These are phyloP conservation scores for Ochetophila trinervis DNA, from an alignment of 306 rosid genomes.

Conservation along the genomic window DNA sequence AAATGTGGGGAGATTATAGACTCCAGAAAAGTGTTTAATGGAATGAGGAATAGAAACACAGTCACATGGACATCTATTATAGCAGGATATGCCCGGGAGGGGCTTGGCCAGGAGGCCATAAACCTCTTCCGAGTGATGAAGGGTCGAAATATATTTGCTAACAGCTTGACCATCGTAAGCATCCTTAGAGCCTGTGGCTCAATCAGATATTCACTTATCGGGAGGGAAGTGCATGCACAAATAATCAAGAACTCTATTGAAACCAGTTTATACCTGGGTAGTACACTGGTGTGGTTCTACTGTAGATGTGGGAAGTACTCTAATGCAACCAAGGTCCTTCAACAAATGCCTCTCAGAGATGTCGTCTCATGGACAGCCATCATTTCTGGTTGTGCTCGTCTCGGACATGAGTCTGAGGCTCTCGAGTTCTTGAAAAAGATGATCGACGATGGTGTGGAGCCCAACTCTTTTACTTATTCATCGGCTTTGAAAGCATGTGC, in stretches of 20 bases:
- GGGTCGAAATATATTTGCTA: constrained; percentile 48
- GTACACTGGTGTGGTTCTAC: constrained; percentile 90
- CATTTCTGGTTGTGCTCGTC: constrained; percentile 70
- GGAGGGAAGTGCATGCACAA: constrained; percentile 85
- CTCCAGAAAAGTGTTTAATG: constrained; percentile 61
- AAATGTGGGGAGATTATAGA: constrained; percentile 67
- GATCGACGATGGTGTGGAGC: constrained; percentile 78
- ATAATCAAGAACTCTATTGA: constrained; percentile 43
- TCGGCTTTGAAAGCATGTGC: constrained; percentile 89
- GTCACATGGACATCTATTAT: constrained; percentile 95
- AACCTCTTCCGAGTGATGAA: constrained; percentile 62
- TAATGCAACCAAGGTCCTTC: constrained; percentile 62
- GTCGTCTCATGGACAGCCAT: constrained; percentile 96
- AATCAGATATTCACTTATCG: constrained; percentile 42
- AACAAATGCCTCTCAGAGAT: constrained; percentile 68
- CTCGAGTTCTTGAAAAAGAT: constrained; percentile 61
- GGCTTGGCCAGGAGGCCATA: constrained; percentile 72
- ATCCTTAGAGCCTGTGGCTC: constrained; percentile 80
- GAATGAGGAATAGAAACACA: constrained; percentile 68
- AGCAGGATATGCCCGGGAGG: constrained; percentile 84
- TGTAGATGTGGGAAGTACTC: constrained; percentile 66
- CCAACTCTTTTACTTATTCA: constrained; percentile 77
- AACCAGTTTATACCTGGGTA: constrained; percentile 52
- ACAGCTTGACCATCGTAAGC: constrained; percentile 63
- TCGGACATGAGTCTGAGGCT: constrained; percentile 72